Percentiles rank a stretch among this genome's conserved stretches.
These are phyloP conservation scores for Scalesia atractyloides DNA, from an alignment of 129 eudicot species.

Conservation along the genomic window DNA sequence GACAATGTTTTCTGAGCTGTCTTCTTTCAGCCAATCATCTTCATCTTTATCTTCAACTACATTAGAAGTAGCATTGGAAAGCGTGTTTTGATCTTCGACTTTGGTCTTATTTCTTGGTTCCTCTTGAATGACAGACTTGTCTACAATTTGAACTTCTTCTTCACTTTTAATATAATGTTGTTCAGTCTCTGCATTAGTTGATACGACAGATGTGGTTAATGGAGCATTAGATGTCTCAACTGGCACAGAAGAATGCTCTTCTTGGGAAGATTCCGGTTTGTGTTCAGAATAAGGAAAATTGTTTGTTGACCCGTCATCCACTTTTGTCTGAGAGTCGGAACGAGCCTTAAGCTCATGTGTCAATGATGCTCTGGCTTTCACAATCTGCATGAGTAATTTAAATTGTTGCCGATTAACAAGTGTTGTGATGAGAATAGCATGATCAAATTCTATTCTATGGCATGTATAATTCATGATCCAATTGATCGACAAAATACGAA, in stretches of 20 bases:
- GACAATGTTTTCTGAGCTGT: slow-evolving; percentile 44
- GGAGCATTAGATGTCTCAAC: slow-evolving; percentile 19
- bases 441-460: neutral
- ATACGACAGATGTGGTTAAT: slow-evolving; percentile 12
- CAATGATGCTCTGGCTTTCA: slow-evolving; percentile 76
- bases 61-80: neutral
- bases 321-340: slow-evolving; percentile 39
- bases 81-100: slow-evolving; percentile 15
- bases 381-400: slow-evolving; percentile 50
- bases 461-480: neutral
- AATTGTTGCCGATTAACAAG: neutral
- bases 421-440: neutral
- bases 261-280: slow-evolving; percentile 38
- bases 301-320: slow-evolving; percentile 31
- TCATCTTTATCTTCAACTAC: slow-evolving; percentile 41
- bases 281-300: slow-evolving; percentile 33
- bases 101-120: slow-evolving; percentile 25
- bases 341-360: slow-evolving; percentile 48
- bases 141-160: slow-evolving; percentile 45
- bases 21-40: slow-evolving; percentile 88
- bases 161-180: slow-evolving; percentile 29
- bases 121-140: slow-evolving; percentile 54
- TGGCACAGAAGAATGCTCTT: slow-evolving; percentile 30
- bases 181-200: slow-evolving; percentile 42
- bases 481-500: neutral